Evolutionary conservation across 768 basidiomycete genomes (phyloP), one percentile per base, ranked within the genome.

Genomic region (Crucibulum laeve): DNA sequence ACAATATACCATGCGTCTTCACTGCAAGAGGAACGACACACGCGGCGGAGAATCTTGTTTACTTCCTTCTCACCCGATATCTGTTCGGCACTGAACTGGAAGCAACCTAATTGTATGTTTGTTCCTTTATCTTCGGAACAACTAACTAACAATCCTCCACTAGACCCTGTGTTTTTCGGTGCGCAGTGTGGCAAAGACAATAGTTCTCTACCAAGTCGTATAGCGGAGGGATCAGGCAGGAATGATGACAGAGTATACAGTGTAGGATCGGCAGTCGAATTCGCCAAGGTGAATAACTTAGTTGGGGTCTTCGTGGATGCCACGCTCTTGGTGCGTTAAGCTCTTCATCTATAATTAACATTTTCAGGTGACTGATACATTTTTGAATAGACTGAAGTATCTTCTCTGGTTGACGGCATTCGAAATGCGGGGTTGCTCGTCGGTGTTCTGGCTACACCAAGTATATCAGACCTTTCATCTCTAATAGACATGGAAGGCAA

Each of bases 131-230:
- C 23, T 11, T 40, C 8, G 23, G 22, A 33, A 17, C 22, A 5
- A 5, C 15, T 23, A 30, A 7, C 7, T 47, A 19, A 43, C 42
- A 10, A 23, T 28, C 32, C 18, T 39, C 25, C 59, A 7, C 15
- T 21, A 91, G 92, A 95, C 74, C 92, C 95, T 42, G 94, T 98
- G 26, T 96, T 98, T 70, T 90, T 96, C 61, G 83, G 88, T 5
- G 87, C 89, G 5, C 82, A 82, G 53, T 97, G 94, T 59, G 92
- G 93, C 21, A 77, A 82, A 60, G 68, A 55, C 50, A 69, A 51
- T 50, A 58, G 51, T 38, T 62, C 59, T 45, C 52, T 66, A 42
- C 63, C 68, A 23, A 70, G 34, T 21, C 28, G 25, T 22, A 60
- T 59, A 23, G 53, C 55, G 7, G 33, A 39, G 21, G 63, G 60